Evolutionary conservation across 352 stramenopile species (phyloP).

Genomic region (Phytophthora nicotianae): DNA sequence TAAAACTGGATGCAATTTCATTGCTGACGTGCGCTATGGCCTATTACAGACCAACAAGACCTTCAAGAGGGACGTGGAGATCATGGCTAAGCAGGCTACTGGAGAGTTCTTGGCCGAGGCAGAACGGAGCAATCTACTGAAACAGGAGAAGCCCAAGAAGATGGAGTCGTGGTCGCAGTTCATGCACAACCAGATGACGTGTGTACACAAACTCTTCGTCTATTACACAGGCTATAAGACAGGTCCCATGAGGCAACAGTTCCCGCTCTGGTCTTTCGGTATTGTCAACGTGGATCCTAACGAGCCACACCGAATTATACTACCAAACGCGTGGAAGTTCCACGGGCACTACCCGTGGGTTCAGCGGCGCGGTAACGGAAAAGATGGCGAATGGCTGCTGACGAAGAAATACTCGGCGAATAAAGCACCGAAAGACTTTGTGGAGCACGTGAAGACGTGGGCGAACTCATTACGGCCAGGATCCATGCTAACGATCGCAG

Average conservation of each 20-base stretch:
- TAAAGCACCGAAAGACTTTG: constrained; percentile 56
- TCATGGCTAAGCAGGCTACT: constrained; percentile 49
- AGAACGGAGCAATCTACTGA: constrained; percentile 45
- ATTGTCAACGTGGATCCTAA: constrained; percentile 79
- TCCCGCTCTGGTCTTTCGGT: constrained; percentile 75
- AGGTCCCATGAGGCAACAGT: constrained; percentile 62
- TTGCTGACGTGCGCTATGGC: constrained; percentile 23
- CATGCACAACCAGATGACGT: constrained; percentile 75
- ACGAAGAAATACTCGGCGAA: constrained; percentile 52
- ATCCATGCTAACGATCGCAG: constrained; percentile 62
- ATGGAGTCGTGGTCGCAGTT: constrained; percentile 68
- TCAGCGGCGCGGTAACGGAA: constrained; percentile 61
- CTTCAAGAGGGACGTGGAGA: constrained; percentile 53
- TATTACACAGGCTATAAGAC: constrained; percentile 88
- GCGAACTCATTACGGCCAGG: constrained; percentile 53
- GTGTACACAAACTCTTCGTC: constrained; percentile 80
- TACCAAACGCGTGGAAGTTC: constrained; percentile 84
- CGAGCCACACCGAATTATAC: constrained; percentile 54
- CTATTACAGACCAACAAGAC: constrained; percentile 49
- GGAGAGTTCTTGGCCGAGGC: constrained; percentile 46
- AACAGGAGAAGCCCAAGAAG: constrained; percentile 41
- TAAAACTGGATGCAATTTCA: neutral
- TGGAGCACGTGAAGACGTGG: constrained; percentile 66
- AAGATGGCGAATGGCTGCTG: constrained; percentile 76
- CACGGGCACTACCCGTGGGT: constrained; percentile 69